Conservation (phyloP, 768 basidiomycete genomes). For the Tricholoma saponaceum region DNA sequence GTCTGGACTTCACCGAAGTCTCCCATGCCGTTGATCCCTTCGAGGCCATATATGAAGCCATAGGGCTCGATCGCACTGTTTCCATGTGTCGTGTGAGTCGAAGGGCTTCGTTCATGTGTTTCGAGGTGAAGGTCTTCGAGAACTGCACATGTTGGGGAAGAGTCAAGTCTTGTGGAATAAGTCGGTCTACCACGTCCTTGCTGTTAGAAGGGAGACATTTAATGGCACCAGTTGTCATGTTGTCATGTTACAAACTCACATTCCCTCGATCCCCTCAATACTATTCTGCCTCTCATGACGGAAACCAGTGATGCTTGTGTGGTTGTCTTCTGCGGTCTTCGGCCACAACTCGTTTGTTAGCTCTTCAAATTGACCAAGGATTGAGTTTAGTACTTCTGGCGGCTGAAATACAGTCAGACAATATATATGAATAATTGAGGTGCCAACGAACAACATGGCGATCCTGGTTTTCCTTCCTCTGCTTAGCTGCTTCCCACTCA, state of each 20-base stretch:
- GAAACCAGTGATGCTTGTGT: slow-evolving; percentile 19
- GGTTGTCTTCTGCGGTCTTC: not conserved
- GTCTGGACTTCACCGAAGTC: slow-evolving; percentile 52
- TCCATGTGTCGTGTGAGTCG: slow-evolving; percentile 60
- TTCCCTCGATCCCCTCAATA: slow-evolving; percentile 45
- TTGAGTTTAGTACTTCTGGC: slow-evolving; percentile 57
- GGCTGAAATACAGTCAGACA: slow-evolving; percentile 41
- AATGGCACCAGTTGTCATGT: not conserved
- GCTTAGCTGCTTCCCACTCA: slow-evolving; percentile 65
- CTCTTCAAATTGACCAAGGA: slow-evolving; percentile 51
- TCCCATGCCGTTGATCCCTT: slow-evolving; percentile 81
- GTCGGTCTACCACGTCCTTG: slow-evolving; percentile 31
- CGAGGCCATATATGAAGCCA: slow-evolving; percentile 63
- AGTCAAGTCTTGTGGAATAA: slow-evolving; percentile 48
- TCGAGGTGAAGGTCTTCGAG: slow-evolving; percentile 50
- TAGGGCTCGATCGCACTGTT: slow-evolving; percentile 54
- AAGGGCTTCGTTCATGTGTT: slow-evolving; percentile 56
- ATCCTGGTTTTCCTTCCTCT: slow-evolving; percentile 55
- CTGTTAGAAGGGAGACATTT: slow-evolving; percentile 23
- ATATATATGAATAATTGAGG: slow-evolving; percentile 12
- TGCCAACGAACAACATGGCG: slow-evolving; percentile 55
- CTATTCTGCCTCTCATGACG: slow-evolving; percentile 36
- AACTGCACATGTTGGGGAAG: slow-evolving; percentile 50
- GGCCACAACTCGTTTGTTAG: slow-evolving; percentile 55
- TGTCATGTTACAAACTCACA: slow-evolving; percentile 44